phyloP scores from a whole-genome alignment of 306 rosid species.

The Sicyos edulis region DNA sequence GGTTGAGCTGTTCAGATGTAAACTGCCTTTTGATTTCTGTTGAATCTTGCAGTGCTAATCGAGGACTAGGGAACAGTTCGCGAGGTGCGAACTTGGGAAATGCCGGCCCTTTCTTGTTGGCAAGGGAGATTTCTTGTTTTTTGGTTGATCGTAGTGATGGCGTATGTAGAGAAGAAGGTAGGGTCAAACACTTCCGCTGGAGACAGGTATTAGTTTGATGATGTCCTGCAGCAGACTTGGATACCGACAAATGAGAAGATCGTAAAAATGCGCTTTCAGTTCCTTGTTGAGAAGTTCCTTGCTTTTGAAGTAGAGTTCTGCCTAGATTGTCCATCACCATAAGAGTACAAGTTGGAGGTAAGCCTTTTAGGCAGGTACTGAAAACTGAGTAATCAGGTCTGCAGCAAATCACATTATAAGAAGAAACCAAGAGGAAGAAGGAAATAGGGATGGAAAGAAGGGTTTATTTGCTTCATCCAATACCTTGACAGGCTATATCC shows the following conservation, averaged over 20 bases:
- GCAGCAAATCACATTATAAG: constrained; percentile 13
- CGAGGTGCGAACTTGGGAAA: constrained; percentile 18
- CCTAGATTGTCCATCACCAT: constrained; percentile 34
- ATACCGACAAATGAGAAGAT: constrained; percentile 23
- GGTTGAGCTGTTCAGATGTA: constrained; percentile 26
- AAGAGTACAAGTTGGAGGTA: constrained; percentile 45
- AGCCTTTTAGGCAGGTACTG: constrained; percentile 30
- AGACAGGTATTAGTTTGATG: constrained; percentile 11
- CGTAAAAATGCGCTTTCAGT: constrained; percentile 25
- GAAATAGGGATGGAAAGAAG: not conserved
- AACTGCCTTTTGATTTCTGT: constrained; percentile 30
- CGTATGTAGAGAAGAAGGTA: constrained; percentile 21
- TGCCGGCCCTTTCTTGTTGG: constrained; percentile 2
- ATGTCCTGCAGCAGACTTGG: constrained; percentile 1
- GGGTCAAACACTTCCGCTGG: constrained; percentile 29
- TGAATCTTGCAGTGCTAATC: constrained; percentile 26
- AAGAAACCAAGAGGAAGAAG: constrained; percentile 17
- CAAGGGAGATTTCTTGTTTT: constrained; percentile 15
- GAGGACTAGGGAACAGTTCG: constrained; percentile 23
- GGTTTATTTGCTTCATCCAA: not conserved
- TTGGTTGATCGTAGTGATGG: constrained; percentile 5
- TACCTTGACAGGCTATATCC: constrained; percentile 46
- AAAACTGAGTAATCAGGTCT: constrained; percentile 33
- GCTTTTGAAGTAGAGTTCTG: constrained; percentile 27
- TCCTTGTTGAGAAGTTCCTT: constrained; percentile 46